phyloP scores from a whole-genome alignment of 345 rosid genomes.

The Camelina neglecta region DNA sequence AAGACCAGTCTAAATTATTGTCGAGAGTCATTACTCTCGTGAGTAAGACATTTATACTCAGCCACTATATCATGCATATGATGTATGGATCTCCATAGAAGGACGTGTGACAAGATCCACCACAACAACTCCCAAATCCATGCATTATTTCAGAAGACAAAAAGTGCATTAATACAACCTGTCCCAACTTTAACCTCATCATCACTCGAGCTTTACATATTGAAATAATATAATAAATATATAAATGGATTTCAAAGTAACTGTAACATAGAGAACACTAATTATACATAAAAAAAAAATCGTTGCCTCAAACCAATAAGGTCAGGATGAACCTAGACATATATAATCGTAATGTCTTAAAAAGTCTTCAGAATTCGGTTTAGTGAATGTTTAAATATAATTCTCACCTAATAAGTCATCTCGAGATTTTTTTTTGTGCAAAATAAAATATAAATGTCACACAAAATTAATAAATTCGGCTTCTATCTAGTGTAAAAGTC shows the following conservation, averaged over 20 bases:
- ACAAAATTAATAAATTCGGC: not conserved
- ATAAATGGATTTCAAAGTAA: not conserved
- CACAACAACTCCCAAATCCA: constrained; percentile 35
- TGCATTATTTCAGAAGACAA: constrained; percentile 34
- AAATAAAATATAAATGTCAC: not conserved
- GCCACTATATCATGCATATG: constrained; percentile 25
- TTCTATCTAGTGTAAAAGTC: not conserved
- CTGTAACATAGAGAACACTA: not conserved
- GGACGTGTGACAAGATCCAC: constrained; percentile 42
- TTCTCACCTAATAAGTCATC: not conserved
- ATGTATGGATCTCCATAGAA: constrained; percentile 39
- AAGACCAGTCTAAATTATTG: not conserved
- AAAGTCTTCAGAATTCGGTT: not conserved
- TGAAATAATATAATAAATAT: not conserved
- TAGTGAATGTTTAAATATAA: not conserved
- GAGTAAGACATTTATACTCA: constrained; percentile 29
- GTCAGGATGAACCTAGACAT: constrained; percentile 14
- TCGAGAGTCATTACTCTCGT: not conserved
- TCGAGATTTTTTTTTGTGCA: not conserved
- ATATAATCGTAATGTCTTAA: not conserved
- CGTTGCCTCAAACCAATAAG: not conserved
- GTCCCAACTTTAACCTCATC: constrained; percentile 26
- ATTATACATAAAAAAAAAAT: not conserved
- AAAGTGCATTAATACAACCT: constrained; percentile 36
- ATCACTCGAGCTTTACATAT: constrained; percentile 16